Evolutionary conservation across 345 rosid genomes (phyloP).

Genomic region (Microthlaspi erraticum): DNA sequence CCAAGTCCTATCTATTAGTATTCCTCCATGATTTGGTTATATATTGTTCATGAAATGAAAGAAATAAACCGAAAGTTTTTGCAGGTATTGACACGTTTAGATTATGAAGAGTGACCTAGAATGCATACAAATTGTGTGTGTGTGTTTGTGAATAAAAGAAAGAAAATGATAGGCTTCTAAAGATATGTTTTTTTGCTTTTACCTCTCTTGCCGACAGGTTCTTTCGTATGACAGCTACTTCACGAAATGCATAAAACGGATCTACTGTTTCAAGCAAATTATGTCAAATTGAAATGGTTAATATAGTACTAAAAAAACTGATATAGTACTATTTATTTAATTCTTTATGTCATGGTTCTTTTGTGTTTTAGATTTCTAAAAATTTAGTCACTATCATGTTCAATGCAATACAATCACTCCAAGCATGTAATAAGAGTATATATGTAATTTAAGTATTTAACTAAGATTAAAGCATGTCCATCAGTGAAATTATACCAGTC

Average conservation of each 20-base stretch:
- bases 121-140: background rate
- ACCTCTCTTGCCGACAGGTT: slow-evolving; percentile 39
- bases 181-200: slow-evolving; percentile 12
- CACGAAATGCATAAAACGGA: slow-evolving; percentile 29
- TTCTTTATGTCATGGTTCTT: background rate
- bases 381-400: background rate
- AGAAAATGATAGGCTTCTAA: slow-evolving; percentile 32
- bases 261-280: slow-evolving; percentile 29
- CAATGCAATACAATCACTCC: background rate
- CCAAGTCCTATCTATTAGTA: slow-evolving; percentile 32
- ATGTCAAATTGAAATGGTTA: slow-evolving; percentile 29
- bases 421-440: background rate
- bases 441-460: background rate
- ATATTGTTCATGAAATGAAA: slow-evolving; percentile 13
- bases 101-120: slow-evolving; percentile 19
- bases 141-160: slow-evolving; percentile 30
- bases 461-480: no score
- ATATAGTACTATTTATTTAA: slow-evolving; percentile 6
- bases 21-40: slow-evolving; percentile 31
- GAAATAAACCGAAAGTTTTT: background rate
- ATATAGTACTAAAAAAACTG: slow-evolving; percentile 3
- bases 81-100: slow-evolving; percentile 40
- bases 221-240: slow-evolving; percentile 40
- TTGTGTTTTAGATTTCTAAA: background rate
- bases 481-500: no score